Base-by-base conservation (phyloP, 1,284 basidiomycete species). In the Ceratobasidium sp. region DNA sequence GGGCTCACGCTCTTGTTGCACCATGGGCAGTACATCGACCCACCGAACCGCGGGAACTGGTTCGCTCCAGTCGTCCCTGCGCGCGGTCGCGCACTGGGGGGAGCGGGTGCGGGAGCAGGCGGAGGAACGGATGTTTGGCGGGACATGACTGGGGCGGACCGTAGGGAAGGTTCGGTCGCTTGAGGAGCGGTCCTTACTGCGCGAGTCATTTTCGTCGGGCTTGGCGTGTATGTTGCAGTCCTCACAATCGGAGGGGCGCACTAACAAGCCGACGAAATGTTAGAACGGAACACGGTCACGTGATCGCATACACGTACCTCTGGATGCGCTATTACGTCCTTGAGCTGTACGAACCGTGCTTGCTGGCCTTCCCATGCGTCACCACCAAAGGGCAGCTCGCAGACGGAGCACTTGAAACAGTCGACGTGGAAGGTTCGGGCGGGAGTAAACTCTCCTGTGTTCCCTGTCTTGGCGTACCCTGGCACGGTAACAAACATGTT, bases 1-100 rank as follows among this genome's bases (percentile, higher is more conserved):
- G 88, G 87, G 29, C 91, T 92, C 11, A 94, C 93, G 1, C 87
- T 80, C 79, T 87, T 89, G 75, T 84, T 85, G 81, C 93, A 95
- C 47, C 91, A 92, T 19, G 92, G 91, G 79, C 93, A 95, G 36
- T 85, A 77, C 47, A 69, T 75, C 44, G 74, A 73, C 11, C 74
- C 75, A 19, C 78, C 78, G 59, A 78, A 77, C 27, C 74, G 74
- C 27, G 75, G 76, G 29, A 85, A 82, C 24, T 63, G 47, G 31
- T 63, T 50, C 6, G 47, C 51, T 15, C 50, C 36, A 4, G 50
- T 51, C 41, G 66, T 66, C 1, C 65, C 75, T 27, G 74, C 29
- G 36, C 71, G 60, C 41, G 67, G 60, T 47, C 60, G 45, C 22
- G 51, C 27, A 27, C 60, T 47, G 45, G 76, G 66, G 51, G 63